Percentiles rank a stretch among this genome's conserved stretches.
These are phyloP conservation scores for Circinella umbellata DNA, from an alignment of 371 early-diverging fungal genomes.

Conservation along the genomic window DNA sequence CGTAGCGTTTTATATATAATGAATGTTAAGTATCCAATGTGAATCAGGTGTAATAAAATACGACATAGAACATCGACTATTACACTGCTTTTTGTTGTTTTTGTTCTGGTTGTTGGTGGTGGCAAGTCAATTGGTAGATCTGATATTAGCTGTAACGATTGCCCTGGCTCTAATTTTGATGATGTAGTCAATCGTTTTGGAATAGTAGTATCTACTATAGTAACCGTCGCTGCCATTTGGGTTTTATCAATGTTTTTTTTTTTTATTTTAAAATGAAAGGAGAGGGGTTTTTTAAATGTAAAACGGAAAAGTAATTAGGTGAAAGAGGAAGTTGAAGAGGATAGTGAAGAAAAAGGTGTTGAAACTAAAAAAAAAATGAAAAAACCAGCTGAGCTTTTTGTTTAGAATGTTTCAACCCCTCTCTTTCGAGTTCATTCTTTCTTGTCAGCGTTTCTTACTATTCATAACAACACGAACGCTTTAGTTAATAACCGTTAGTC, in stretches of 20 bases:
- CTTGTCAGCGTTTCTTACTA: too few relatives aligned
- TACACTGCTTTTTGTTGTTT: background rate
- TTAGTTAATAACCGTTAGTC: too few relatives aligned
- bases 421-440: too few relatives aligned
- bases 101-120: background rate
- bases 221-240: slow-evolving; percentile 5
- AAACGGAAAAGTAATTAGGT: background rate
- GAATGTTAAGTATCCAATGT: slow-evolving; percentile 32
- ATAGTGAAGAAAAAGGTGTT: background rate
- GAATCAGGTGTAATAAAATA: slow-evolving; percentile 25
- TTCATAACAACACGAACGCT: too few relatives aligned
- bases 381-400: background rate
- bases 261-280: slow-evolving; percentile 4
- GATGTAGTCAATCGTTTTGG: background rate
- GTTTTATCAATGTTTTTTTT: too few relatives aligned
- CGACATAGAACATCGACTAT: slow-evolving; percentile 17
- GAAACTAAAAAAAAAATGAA: background rate
- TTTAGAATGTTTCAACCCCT: too few relatives aligned
- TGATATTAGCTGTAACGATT: slow-evolving; percentile 12
- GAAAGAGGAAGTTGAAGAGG: background rate
- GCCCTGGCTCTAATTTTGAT: background rate
- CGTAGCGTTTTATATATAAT: slow-evolving; percentile 20
- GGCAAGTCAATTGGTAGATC: background rate
- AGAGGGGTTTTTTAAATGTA: background rate
- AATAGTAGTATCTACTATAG: background rate